Percentiles rank a stretch among this genome's conserved stretches.
These are phyloP conservation scores for Moniliophthora roreri DNA, from an alignment of 1,284 basidiomycete genomes.

Conservation along the genomic window DNA sequence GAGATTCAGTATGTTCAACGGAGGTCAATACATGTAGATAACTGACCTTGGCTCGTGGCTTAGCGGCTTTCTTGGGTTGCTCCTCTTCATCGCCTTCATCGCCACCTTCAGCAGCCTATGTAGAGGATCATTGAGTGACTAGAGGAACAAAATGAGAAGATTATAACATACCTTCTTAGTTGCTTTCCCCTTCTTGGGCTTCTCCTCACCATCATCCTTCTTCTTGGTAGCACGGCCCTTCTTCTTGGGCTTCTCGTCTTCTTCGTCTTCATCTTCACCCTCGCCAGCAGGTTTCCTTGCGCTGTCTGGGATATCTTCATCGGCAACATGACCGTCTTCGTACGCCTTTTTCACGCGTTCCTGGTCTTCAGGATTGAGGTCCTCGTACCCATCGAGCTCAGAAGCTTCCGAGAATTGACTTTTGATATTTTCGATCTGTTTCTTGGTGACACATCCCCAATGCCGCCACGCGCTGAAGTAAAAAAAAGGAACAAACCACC, in stretches of 20 bases:
- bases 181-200: constrained; percentile 26
- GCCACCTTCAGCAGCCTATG: not conserved
- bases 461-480: constrained; percentile 69
- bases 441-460: constrained; percentile 78
- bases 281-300: constrained; percentile 59
- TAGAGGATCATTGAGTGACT: not conserved
- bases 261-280: constrained; percentile 47
- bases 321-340: constrained; percentile 72
- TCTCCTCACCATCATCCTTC: constrained; percentile 27
- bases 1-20: not conserved
- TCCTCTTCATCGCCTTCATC: constrained; percentile 5
- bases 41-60: constrained; percentile 3
- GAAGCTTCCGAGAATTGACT: constrained; percentile 54
- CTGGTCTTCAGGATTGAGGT: constrained; percentile 64
- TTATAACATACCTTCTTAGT: constrained; percentile 8
- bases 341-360: constrained; percentile 67
- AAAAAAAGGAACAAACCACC: not conserved
- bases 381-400: constrained; percentile 75
- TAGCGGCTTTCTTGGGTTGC: constrained; percentile 1
- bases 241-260: constrained; percentile 37
- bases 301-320: constrained; percentile 74
- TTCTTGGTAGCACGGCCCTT: constrained; percentile 39
- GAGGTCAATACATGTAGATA: not conserved
- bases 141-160: not conserved
- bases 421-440: constrained; percentile 75